A percentile compares a stretch with the other conserved stretches of the same genome.
Conservation (phyloP, 257 asterid species). For the Solanum bukasovii region DNA sequence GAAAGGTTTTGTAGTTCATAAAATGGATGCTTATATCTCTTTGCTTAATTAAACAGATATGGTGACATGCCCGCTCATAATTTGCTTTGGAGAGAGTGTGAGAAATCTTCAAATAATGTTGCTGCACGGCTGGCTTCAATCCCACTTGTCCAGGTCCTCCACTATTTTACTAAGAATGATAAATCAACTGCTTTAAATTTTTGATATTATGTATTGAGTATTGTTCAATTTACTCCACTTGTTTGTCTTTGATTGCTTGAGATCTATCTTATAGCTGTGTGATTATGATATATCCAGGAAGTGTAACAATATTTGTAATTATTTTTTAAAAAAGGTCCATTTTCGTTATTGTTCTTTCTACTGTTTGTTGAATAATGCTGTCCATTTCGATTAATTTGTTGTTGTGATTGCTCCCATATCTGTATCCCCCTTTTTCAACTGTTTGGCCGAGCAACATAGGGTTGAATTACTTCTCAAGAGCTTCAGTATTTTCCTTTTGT, state of each 20-base stretch:
- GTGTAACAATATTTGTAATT: not conserved
- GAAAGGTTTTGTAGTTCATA: not conserved
- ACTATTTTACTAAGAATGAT: not conserved
- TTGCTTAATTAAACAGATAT: conserved; percentile 30
- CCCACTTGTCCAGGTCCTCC: conserved; percentile 81
- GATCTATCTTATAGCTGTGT: not conserved
- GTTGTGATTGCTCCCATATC: not conserved
- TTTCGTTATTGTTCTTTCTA: not conserved
- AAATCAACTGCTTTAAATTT: not conserved
- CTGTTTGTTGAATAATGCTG: not conserved
- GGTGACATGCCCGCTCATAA: conserved; percentile 98
- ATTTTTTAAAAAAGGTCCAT: not conserved
- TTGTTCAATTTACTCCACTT: not conserved
- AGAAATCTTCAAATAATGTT: conserved; percentile 68
- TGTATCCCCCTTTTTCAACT: not conserved
- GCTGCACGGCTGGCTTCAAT: conserved; percentile 90
- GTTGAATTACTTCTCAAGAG: not conserved
- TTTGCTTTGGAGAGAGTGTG: conserved; percentile 90
- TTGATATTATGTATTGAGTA: not conserved
- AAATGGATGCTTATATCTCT: conserved; percentile 7
- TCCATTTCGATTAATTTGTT: not conserved
- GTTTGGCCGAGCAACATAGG: not conserved
- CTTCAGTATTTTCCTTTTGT: not conserved
- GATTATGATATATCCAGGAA: not conserved
- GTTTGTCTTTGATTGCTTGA: not conserved